A percentile compares a stretch with the other conserved stretches of the same genome.
Conservation (phyloP, 306 rosid genomes). For the Citrullus colocynthis region DNA sequence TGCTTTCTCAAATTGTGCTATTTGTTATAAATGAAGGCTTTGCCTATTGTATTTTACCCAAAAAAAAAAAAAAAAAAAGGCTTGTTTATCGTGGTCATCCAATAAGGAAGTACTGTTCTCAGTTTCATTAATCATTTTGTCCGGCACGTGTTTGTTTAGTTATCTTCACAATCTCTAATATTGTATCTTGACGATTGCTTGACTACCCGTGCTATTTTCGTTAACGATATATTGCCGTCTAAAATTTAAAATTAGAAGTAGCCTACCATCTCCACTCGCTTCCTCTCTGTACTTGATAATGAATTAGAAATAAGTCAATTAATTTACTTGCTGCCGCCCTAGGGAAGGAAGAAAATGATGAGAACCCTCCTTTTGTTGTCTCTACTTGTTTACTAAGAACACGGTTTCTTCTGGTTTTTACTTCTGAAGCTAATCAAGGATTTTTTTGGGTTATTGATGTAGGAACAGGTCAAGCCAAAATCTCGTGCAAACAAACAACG, state of each 20-base stretch:
- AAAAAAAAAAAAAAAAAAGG: not conserved
- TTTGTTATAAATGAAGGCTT: not conserved
- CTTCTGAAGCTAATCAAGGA: constrained; percentile 7
- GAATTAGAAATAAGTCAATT: not conserved
- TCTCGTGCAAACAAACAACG: constrained; percentile 4
- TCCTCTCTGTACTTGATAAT: not conserved
- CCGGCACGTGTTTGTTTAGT: not conserved
- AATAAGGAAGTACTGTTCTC: not conserved
- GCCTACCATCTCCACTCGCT: not conserved
- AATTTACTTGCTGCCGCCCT: not conserved
- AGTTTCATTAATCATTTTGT: not conserved
- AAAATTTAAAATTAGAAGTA: not conserved
- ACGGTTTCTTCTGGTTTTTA: not conserved
- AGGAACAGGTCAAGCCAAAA: constrained; percentile 24
- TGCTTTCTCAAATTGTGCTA: not conserved
- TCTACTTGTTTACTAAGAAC: not conserved
- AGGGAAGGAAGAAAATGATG: not conserved
- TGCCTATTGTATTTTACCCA: too few relatives aligned
- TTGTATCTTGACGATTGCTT: not conserved
- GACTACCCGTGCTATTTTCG: not conserved
- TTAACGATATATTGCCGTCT: not conserved
- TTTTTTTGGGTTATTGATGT: constrained; percentile 10
- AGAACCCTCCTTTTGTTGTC: not conserved
- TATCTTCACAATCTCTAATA: not conserved
- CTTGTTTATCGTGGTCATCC: not conserved